These are phyloP conservation scores for Themeda triandra DNA, from an alignment of 176 grass and related monocot genomes.

Conservation along the genomic window DNA sequence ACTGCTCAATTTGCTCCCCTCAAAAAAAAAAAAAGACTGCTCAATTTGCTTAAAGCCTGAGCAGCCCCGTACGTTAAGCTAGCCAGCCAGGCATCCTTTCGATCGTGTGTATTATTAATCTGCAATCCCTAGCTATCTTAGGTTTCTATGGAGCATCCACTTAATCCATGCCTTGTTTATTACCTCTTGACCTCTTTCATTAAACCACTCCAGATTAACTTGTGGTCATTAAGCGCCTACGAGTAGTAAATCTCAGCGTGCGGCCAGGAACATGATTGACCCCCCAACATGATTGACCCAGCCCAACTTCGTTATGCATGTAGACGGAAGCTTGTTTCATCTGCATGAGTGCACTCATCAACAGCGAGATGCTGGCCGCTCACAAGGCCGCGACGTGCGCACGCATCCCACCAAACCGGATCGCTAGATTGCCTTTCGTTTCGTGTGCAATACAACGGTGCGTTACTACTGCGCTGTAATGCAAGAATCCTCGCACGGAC, in stretches of 20 bases:
- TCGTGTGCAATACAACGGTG: not conserved
- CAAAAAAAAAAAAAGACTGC: too few species aligned
- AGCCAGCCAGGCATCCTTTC: too few species aligned
- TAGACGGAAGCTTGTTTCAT: not conserved
- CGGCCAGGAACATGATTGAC: not conserved
- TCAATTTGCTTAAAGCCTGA: too few species aligned
- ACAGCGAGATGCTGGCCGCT: not conserved
- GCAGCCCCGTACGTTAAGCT: too few species aligned
- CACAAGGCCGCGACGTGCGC: not conserved
- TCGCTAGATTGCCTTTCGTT: not conserved
- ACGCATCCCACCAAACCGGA: not conserved
- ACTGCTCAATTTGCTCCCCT: not conserved
- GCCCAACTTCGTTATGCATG: not conserved
- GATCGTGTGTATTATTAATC: not conserved
- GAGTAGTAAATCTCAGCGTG: not conserved
- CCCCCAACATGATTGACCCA: too few species aligned
- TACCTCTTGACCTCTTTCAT: not conserved
- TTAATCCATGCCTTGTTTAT: not conserved
- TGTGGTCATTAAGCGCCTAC: not conserved
- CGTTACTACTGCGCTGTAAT: too few species aligned
- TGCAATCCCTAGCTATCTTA: not conserved
- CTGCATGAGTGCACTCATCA: not conserved
- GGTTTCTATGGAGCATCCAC: conserved; percentile 21
- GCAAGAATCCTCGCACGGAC: not conserved
- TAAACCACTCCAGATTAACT: not conserved